Evolutionary conservation across 306 rosid genomes (phyloP).

Genomic region (Dryas octopetala): DNA sequence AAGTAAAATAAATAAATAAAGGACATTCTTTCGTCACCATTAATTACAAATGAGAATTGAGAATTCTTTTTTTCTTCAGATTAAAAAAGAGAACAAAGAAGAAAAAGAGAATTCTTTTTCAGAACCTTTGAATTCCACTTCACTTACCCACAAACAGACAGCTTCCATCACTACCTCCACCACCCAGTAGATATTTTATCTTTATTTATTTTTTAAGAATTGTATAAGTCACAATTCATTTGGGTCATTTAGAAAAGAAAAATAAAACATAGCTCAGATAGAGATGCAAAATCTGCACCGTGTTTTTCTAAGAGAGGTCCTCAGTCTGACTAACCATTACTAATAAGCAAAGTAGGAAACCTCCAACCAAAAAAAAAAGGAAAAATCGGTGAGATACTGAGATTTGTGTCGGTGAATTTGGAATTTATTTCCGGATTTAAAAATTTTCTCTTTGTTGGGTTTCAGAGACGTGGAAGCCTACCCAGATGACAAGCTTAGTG

Average conservation of each 20-base stretch:
- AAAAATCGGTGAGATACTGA: constrained; percentile 6
- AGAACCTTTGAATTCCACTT: constrained; percentile 37
- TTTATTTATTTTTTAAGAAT: background rate
- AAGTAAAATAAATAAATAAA: too few species aligned
- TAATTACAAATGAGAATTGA: too few species aligned
- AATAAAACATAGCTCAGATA: background rate
- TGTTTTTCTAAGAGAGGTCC: constrained; percentile 11
- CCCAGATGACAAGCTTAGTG: constrained; percentile 62
- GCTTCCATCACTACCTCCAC: constrained; percentile 33
- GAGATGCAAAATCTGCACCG: background rate
- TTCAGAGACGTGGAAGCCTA: constrained; percentile 59
- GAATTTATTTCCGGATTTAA: constrained; percentile 24
- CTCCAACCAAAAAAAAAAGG: background rate
- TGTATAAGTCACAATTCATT: background rate
- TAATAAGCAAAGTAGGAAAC: constrained; percentile 15
- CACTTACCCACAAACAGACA: constrained; percentile 43
- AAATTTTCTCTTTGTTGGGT: constrained; percentile 14
- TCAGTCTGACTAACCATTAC: constrained; percentile 7
- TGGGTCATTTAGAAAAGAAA: background rate
- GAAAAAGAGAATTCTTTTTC: constrained; percentile 4
- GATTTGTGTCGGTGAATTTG: constrained; percentile 45
- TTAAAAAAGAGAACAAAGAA: background rate
- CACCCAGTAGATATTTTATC: constrained; percentile 28
- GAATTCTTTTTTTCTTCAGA: too few species aligned
- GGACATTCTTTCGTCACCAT: too few species aligned